Evolutionary conservation across 139 green algal species (phyloP).

Genomic region (Coelastrella sp.): DNA sequence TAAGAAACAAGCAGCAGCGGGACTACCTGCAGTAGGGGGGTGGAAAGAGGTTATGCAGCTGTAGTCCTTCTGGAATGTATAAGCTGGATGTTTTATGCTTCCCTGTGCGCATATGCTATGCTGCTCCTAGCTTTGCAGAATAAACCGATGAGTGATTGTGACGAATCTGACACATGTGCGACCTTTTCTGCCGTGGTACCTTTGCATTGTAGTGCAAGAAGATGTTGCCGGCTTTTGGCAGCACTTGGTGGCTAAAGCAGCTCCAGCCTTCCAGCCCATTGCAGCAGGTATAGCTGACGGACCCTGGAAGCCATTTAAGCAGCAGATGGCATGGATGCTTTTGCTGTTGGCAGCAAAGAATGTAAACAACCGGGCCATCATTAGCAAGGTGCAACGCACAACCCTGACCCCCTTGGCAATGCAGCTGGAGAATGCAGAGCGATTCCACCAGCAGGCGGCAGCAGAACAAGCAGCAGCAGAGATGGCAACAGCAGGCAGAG

Average conservation of each 20-base stretch:
- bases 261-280: slow-evolving; percentile 47
- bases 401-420: slow-evolving; percentile 53
- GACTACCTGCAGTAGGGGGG: no score
- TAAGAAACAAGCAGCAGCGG: no score
- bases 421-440: slow-evolving; percentile 67
- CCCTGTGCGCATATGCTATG: not conserved
- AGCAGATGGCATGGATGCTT: slow-evolving; percentile 63
- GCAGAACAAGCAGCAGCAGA: not conserved
- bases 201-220: slow-evolving; percentile 36
- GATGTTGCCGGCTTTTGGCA: slow-evolving; percentile 40
- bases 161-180: no score
- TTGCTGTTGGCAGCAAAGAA: slow-evolving; percentile 55
- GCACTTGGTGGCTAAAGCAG: slow-evolving; percentile 36
- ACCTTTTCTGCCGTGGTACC: no score
- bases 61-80: not conserved
- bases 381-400: slow-evolving; percentile 54
- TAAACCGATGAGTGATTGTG: no score
- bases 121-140: no score
- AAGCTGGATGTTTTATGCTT: no score
- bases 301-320: slow-evolving; percentile 52
- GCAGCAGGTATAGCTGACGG: slow-evolving; percentile 2
- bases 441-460: slow-evolving; percentile 16
- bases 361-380: slow-evolving; percentile 48
- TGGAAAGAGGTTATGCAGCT: no score
- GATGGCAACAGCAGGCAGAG: not conserved